Evolutionary conservation across 1,139 yeast genomes (phyloP), one percentile per base, ranked within the genome.

Genomic region (Lodderomyces beijingensis): DNA sequence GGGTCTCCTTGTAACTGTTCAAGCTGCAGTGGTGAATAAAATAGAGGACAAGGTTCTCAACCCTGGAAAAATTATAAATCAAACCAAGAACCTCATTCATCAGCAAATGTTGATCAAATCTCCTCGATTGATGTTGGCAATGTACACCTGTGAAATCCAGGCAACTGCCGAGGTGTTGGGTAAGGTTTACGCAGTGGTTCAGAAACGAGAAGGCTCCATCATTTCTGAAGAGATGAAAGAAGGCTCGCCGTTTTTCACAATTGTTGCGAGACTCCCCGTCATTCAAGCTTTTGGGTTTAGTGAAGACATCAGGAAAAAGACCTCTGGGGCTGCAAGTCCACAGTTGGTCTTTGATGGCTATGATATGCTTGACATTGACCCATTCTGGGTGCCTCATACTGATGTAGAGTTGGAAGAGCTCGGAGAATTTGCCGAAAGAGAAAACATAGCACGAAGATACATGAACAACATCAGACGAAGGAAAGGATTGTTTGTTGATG

Each of bases 321-420:
- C 98, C 0, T 85, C 96, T 1, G 99, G 99, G 35, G 95, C 96
- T 4, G 98, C 98, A 3, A 84, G 87, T 50, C 98, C 98, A 0
- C 98, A 91, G 57, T 68, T 93, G 38, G 86, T 89, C 5, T 91
- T 91, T 51, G 75, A 83, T 29, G 98, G 98, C 2, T 93, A 74
- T 55, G 94, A 88, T 48, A 65, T 80, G 42, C 73, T 89, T 33
- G 95, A 87, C 41, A 76, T 84, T 44, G 97, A 93, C 62, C 99
- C 99, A 25, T 93, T 83, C 68, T 93, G 99, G 99, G 95, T 91
- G 9, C 98, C 99, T n/a, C 86, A 91, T 5, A 93, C 98, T 0
- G 96, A 86, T 48, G 97, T 88, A 55, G 98, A 93, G 53, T 61
- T 91, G 31, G 98, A 91, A 53, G 95, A 88, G 39, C 65, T 86